Base-by-base conservation (phyloP, 2,329 filamentous ascomycete species). In the Gaeumannomyces sp. region DNA sequence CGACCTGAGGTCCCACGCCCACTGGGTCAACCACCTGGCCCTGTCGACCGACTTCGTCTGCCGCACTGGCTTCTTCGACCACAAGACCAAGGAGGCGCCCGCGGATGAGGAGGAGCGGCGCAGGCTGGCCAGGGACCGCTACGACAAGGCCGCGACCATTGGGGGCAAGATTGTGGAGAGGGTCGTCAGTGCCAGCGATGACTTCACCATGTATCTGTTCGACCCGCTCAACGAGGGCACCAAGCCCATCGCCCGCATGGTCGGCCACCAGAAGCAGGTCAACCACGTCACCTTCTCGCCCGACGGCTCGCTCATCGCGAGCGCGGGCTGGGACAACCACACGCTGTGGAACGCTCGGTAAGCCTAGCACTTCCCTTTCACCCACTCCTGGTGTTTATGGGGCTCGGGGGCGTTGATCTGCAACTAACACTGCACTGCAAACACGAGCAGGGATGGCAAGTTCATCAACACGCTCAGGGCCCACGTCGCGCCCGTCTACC, bases 141-240 rank as follows among this genome's bases (percentile, higher is more conserved):
- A 97, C 73, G 88, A 95, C 71, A 92, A 93, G 73, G 93, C 93
- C 1, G 92, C 92, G 6, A 90, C 83, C 2, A 83, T 93, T 33
- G 86, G 89, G 68, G 90, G 90, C 31, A 86, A 89, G 72, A 82
- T 96, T 28, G 87, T 90, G 1, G 95, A 99, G 79, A 86, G 91
- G 33, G 79, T 98, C 4, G 91, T 96, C 3, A 96, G 93, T 11
- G 95, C 94, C 14, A 69, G 67, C 69, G 95, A 98, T 73, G 95
- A 99, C 76, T 96, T 93, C 75, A 97, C 93, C 7, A 94, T 99
- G 85, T 97, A 93, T 74, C 83, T 99, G 10, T 99, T 94, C 94
- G 91, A 96, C 66, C 93, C 93, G 0, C 82, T 88, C 13, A 83
- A 81, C 59, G 77, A 83, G 66, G 88, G 89, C 4, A 91, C 83